Evolutionary conservation across 2,329 filamentous ascomycete species (phyloP), one percentile per base, ranked within the genome.

Genomic region (Ramularia endophylla): DNA sequence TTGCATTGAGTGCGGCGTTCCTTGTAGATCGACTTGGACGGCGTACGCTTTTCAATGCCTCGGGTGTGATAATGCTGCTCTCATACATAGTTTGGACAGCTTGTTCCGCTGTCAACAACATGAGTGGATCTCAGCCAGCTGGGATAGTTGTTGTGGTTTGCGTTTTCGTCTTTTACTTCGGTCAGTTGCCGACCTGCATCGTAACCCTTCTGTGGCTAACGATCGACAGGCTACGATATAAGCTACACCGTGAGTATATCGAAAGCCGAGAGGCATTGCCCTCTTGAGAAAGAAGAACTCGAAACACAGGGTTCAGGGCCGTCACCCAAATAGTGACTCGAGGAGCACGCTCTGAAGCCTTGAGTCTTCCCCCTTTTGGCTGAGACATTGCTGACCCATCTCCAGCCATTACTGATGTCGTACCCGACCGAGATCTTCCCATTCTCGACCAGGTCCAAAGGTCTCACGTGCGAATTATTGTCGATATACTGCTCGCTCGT

Each of bases 401-500:
- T n/a, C n/a, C n/a, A n/a, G 2, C 52, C 52, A 1, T 36, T 52
- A 36, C 43, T 56, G 12, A 44, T 54, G 25, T 50, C 47, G 3
- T 54, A 54, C 30, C 49, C 50, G 5, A 54, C 50, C 13, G 51
- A 52, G 35, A 54, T 54, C 16, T 51, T 54, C 31, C 51, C 51
- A 8, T 54, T 45, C 25, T 48, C 40, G 3, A 49, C 49, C 30
- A 48, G 49, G 38, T 56, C 53, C 28, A 55, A 56, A 25, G 53
- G 53, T 18, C 35, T 55, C 20, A 50, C 52, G 15, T 52, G 48
- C 38, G 52, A 55, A 27, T 36, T 56, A 25, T 29, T 55, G 13
- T 48, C 50, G 12, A 55, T 57, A 5, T 57, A 58, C 34, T 40
- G 46, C 29, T 56, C 54, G 2, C 42, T 57, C 12, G 48, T 58